Evolutionary conservation across 1,284 basidiomycete genomes (phyloP), one percentile per base, ranked within the genome.

Genomic region (Trichosporon sp.): DNA sequence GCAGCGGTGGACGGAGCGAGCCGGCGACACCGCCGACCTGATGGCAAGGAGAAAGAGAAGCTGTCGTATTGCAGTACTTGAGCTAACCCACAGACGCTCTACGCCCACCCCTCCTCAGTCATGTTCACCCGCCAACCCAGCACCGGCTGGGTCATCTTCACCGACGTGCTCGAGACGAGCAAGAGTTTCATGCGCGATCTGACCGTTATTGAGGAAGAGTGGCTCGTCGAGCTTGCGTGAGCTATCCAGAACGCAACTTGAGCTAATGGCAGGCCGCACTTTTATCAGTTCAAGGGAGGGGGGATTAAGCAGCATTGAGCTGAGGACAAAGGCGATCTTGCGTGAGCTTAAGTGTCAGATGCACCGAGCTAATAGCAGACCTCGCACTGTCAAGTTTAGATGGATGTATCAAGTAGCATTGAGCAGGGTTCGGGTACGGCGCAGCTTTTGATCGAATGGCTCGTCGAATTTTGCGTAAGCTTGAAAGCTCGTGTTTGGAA

Each of bases 81-180:
- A 23, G 56, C 57, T 63, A 59, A 56, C 54, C 14, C 54, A 29
- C 71, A 95, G 92, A 82, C 87, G 19, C 80, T 98, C 19, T 87
- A 93, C 80, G 90, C 92, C 1, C 95, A 99, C 76, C 96, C 95
- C 0, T 92, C 88, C 11, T 97, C 94, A 2, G 92, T 97, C 10
- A 82, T 98, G 64, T 99, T 99, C 76, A 96, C 93, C 2, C 84
- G 96, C 37, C 92, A 90, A 71, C 90, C 95, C 1, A 84, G 87
- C 16, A 89, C 89, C 0, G 91, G 91, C 10, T 99, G 92, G 91
- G 91, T 98, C 6, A 84, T 99, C 23, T 99, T 89, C 74, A 92
- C 96, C 75, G 95, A 99, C 77, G 89, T 98, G 79, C 87, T 95
- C 71, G 93, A 97, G 78, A 97, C 95, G 0, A 94, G 91, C 69